A percentile compares a stretch with the other conserved stretches of the same genome.
These are phyloP conservation scores for Metschnikowia lunata DNA, from an alignment of 805 yeast genomes.

Conservation along the genomic window DNA sequence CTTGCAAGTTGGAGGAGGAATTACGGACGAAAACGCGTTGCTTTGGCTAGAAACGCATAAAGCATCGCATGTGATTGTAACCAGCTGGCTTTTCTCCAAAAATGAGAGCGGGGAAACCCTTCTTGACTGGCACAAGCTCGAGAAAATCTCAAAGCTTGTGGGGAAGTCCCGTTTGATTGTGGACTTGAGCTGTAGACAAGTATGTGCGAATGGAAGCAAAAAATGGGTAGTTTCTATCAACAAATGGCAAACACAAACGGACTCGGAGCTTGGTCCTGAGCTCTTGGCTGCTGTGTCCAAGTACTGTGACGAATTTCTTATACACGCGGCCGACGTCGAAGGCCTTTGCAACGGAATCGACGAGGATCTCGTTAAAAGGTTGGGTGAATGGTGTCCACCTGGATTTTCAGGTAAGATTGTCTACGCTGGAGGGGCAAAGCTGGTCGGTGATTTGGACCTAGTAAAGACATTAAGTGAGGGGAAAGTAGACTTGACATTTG, in stretches of 20 bases:
- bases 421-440: constrained; percentile 96
- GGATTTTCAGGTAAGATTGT: constrained; percentile 65
- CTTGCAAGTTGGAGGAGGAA: constrained; percentile 93
- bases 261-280: constrained; percentile 48
- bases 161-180: constrained; percentile 72
- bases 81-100: constrained; percentile 83
- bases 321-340: constrained; percentile 98
- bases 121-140: constrained; percentile 48
- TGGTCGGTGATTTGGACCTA: constrained; percentile 58
- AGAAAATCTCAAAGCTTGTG: constrained; percentile 46
- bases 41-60: constrained; percentile 66
- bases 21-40: constrained; percentile 65
- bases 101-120: constrained; percentile 39
- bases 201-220: constrained; percentile 18
- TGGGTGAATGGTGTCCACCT: constrained; percentile 72
- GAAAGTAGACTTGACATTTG: constrained; percentile 86
- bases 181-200: constrained; percentile 77
- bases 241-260: constrained; percentile 92
- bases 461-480: constrained; percentile 71
- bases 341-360: constrained; percentile 95
- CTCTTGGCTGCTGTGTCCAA: constrained; percentile 51
- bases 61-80: constrained; percentile 86
- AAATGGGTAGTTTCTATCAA: constrained; percentile 95
- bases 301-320: constrained; percentile 81
- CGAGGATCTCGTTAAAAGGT: constrained; percentile 59